These are phyloP conservation scores for Gentiana dahurica DNA, from an alignment of 257 asterid species.

Conservation along the genomic window DNA sequence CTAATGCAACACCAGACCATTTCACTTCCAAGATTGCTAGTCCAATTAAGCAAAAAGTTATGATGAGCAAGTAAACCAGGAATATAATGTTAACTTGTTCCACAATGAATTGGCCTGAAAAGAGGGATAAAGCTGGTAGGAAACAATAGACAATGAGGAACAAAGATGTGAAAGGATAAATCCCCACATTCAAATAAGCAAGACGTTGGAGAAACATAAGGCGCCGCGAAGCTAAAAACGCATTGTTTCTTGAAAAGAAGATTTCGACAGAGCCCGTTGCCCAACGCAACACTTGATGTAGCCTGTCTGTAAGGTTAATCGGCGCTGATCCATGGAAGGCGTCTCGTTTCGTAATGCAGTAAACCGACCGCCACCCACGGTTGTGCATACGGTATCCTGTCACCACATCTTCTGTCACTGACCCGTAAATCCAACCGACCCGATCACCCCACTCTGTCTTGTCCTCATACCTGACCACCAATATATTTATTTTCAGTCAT, in stretches of 20 bases:
- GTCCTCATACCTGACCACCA: slow-evolving; percentile 27
- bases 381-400: slow-evolving; percentile 46
- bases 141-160: slow-evolving; percentile 33
- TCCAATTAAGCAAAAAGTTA: slow-evolving; percentile 22
- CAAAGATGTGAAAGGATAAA: slow-evolving; percentile 33
- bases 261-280: slow-evolving; percentile 41
- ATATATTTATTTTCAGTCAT: background rate
- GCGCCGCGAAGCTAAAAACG: slow-evolving; percentile 15
- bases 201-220: slow-evolving; percentile 29
- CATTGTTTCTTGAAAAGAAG: slow-evolving; percentile 32
- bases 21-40: slow-evolving; percentile 29
- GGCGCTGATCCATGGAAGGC: slow-evolving; percentile 44
- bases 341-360: slow-evolving; percentile 31
- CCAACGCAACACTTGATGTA: slow-evolving; percentile 39
- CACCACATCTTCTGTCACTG: slow-evolving; percentile 39
- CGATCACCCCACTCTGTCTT: slow-evolving; percentile 42
- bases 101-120: slow-evolving; percentile 35
- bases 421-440: slow-evolving; percentile 43
- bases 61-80: slow-evolving; percentile 22
- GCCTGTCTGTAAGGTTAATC: slow-evolving; percentile 34
- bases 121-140: slow-evolving; percentile 37
- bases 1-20: slow-evolving; percentile 35
- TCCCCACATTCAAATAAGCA: slow-evolving; percentile 33
- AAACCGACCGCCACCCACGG: slow-evolving; percentile 37
- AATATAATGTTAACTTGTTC: slow-evolving; percentile 20